Base-by-base conservation (phyloP, 129 eudicot species). In the Flaveria robusta region DNA sequence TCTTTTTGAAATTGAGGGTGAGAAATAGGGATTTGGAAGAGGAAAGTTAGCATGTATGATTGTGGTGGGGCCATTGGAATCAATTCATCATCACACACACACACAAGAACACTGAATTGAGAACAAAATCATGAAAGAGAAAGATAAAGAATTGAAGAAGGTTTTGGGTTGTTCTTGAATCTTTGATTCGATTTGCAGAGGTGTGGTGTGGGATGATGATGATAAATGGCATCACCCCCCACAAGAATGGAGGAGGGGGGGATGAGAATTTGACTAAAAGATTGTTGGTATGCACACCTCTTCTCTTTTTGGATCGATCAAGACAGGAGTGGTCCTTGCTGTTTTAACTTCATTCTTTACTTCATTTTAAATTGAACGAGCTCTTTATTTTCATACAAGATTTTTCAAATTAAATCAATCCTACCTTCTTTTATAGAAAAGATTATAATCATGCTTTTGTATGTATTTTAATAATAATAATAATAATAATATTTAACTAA, bases 31-130 rank as follows among this genome's bases (percentile, higher is more conserved):
- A 60, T 62, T 73, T 72, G 68, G 78, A 42, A 65, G 60, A 66
- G 62, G 75, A 80, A 80, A 67, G 70, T 74, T 43, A 78, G 2
- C 73, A 76, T 7, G 46, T 75, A 43, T 75, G 79, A 67, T 9
- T 19, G 83, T 66, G 62, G 83, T 80, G 83, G 83, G 83, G 19
- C 68, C 83, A 56, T 18, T 66, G 83, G 83, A 74, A 80, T 80
- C 60, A 67, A 80, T 55, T 55, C 52, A 55, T 26, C 16, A 34
- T 34, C 39, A 34, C 39, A 34, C 39, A 29, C 34, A 66, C 69
- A 72, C 74, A 73, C 74, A 64, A 60, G 46, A 13, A 50, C 66
- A 20, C 31, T 39, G 1, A 24, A n/a, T 71, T 59, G 62, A 46
- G 68, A 74, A 65, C 74, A 80, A 19, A 54, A 80, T 80, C 70